phyloP scores from a whole-genome alignment of 192 early-diverging fungal genomes.

The Mortierella alpina region DNA sequence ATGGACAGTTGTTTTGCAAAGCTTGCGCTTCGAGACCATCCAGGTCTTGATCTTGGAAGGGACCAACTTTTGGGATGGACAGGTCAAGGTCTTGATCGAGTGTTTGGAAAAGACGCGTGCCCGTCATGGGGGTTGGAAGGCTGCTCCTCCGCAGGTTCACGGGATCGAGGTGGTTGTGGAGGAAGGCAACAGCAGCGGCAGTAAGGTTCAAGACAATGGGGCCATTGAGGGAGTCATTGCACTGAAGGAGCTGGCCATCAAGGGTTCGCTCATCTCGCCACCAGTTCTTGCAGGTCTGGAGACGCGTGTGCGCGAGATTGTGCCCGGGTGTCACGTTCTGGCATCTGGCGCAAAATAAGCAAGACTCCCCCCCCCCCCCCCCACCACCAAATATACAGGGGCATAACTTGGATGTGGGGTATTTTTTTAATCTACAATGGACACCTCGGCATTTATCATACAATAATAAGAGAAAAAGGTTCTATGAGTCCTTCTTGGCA shows the following conservation, averaged over 20 bases:
- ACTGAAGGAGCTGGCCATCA: slow-evolving; percentile 6
- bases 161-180: neutral
- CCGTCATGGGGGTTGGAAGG: too few relatives aligned
- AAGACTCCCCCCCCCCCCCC: too few relatives aligned
- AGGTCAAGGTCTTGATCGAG: slow-evolving; percentile 10
- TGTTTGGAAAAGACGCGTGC: neutral
- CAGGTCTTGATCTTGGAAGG: slow-evolving; percentile 10
- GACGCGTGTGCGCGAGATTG: neutral
- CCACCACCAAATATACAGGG: too few relatives aligned
- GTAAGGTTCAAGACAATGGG: neutral
- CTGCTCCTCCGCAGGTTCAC: too few relatives aligned
- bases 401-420: too few relatives aligned
- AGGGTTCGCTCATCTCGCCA: slow-evolving; percentile 9
- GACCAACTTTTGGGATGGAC: slow-evolving; percentile 21
- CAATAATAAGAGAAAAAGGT: neutral
- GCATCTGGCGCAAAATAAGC: too few relatives aligned
- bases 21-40: neutral
- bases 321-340: slow-evolving; percentile 16
- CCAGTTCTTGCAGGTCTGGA: slow-evolving; percentile 3
- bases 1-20: slow-evolving; percentile 10
- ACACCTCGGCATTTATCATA: neutral
- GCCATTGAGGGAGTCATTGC: neutral
- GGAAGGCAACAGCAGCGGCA: neutral
- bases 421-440: too few relatives aligned
- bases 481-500: neutral